Conservation (phyloP, 2,329 filamentous ascomycete genomes). For the Fusarium keratoplasticum region DNA sequence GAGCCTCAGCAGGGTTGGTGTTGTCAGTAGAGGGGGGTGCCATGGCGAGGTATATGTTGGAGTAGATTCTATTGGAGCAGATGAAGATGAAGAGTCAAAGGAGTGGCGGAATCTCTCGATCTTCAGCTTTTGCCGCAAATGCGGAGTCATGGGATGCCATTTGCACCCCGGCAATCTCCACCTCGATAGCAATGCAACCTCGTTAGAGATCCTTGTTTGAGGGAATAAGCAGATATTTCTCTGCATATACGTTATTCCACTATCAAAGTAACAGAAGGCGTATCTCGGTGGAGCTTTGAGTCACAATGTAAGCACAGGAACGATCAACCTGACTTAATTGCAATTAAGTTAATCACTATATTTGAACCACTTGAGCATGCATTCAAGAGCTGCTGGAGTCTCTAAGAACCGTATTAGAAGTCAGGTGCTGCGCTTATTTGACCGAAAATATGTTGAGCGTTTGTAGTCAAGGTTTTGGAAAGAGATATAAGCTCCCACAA, state of each 20-base stretch:
- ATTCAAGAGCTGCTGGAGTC: background rate
- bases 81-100: background rate
- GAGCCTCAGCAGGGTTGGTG: background rate
- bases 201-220: background rate
- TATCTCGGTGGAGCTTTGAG: background rate
- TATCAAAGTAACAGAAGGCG: background rate
- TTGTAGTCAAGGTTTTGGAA: background rate
- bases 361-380: background rate
- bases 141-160: background rate
- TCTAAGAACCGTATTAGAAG: background rate
- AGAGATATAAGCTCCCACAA: background rate
- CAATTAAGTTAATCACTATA: background rate
- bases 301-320: background rate
- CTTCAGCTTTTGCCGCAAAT: background rate
- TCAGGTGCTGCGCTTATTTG: background rate
- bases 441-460: background rate
- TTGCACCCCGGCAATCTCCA: background rate
- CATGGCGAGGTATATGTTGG: background rate
- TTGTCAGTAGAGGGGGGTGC: background rate
- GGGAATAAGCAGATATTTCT: background rate
- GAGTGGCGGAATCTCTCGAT: background rate
- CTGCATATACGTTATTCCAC: background rate
- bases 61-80: background rate
- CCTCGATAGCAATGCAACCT: background rate
- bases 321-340: background rate